Base-by-base conservation (phyloP, 441 rosid species). In the Rhodomyrtus psidioides region DNA sequence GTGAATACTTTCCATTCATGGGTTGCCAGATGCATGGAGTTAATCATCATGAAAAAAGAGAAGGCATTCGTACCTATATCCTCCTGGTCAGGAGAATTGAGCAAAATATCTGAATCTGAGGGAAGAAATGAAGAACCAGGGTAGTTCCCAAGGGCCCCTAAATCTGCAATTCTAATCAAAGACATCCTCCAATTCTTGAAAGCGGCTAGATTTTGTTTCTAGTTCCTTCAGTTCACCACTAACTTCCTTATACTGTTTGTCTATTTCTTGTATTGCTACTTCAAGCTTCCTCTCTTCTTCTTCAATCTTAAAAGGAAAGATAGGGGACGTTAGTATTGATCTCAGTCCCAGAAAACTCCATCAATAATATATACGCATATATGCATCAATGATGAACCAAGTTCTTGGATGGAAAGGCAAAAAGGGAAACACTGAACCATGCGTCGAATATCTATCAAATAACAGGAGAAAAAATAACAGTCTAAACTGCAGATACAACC, bases 91-190 rank as follows among this genome's bases (percentile, higher is more conserved):
- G 99, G 96, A 89, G 99, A 97, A 91, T 96, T 98, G 6, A 95
- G 96, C 86, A 96, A 93, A 92, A 97, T 94, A 90, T 97, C 99
- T 30, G 99, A 96, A 94, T 95, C 99, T 23, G 99, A 97, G 53
- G 95, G 96, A 87, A 95, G 98, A 92, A 95, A 97, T 12, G 99
- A 99, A 27, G 97, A 96, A 84, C 98, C 94, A 2, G 99, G 95
- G 90, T 96, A 95, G 93, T 97, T 97, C 87, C 93, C 98, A 70
- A 97, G 92, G 79, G 97, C 94, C 51, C 99, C 98, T 89, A 97
- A 90, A 92, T 97, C 99, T 97, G 95, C 75, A 90, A 85, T 85
- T 83, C 21, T 53, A 44, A 44, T 60, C 12, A 28, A 84, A 30
- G 74, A 51, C n/a, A n/a, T 95, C 98, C 91, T 97, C 99, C 88